Evolutionary conservation across 441 rosid species (phyloP), one percentile per base, ranked within the genome.

Genomic region (Geranium incanum): DNA sequence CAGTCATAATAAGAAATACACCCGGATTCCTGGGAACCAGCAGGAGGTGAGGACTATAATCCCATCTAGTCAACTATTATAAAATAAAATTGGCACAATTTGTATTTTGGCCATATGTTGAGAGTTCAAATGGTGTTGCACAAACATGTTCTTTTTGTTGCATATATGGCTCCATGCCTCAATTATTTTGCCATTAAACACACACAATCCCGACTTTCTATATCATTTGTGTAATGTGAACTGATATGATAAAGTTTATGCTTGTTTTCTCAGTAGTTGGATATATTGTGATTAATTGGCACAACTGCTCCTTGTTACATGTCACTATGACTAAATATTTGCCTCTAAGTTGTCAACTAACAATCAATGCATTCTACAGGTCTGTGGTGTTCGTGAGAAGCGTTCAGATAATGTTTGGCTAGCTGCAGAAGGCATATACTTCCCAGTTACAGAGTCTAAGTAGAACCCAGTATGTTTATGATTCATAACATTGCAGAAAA

Each of bases 1-100:
- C 69, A 92, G 99, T 74, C 99, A 95, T 70, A 89, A 89, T 87
- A 95, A 92, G 87, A 95, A 89, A 78, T 92, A 92, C 85, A 84
- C 88, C 75, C 84, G 97, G 19, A 91, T 92, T 68, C 97, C 98
- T 66, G 99, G 99, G 68, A 97, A 95, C 13, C 99, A 95, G 79
- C 99, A 95, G 78, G 99, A 95, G 97, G 98, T 92, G 74, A 80
- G 84, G 21, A 76, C 69, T 18, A 6, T 1, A 57, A 57, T 59
- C 13, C 19, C 23, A 3, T 13, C 15, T 3, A 48, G 57, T 48
- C 57, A 48, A 28, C 33, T 28, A 28, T 28, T 28, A 28, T 28
- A 28, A 28, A 28, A 28, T 28, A 28, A 28, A 28, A 28, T 28
- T 2, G 3, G 33, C 33, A 28, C 33, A 28, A 1, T 28, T 28